Evolutionary conservation across 805 yeast species (phyloP).

Genomic region (Candida ulmi): DNA sequence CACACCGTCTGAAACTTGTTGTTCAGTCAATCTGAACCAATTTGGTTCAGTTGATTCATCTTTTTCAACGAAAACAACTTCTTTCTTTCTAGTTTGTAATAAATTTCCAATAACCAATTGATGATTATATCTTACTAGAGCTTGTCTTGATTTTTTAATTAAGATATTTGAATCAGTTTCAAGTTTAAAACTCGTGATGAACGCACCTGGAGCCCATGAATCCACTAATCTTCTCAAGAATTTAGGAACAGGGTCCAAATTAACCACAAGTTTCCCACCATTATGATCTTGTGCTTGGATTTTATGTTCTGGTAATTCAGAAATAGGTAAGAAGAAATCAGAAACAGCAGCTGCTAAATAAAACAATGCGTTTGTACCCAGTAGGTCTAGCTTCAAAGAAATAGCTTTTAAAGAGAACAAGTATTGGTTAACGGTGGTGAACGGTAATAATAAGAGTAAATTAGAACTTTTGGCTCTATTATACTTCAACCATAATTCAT

Average conservation of each 20-base stretch:
- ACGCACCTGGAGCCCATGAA: slow-evolving; percentile 91
- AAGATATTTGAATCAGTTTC: slow-evolving; percentile 79
- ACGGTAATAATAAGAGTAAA: slow-evolving; percentile 60
- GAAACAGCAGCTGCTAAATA: slow-evolving; percentile 97
- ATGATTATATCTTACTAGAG: slow-evolving; percentile 81
- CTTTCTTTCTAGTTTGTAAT: slow-evolving; percentile 79
- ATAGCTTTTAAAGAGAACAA: slow-evolving; percentile 73
- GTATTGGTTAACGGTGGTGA: slow-evolving; percentile 93
- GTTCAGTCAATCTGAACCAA: slow-evolving; percentile 48
- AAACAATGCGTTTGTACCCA: slow-evolving; percentile 60
- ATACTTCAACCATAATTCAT: slow-evolving; percentile 51
- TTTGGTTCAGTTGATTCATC: slow-evolving; percentile 27
- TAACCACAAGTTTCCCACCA: slow-evolving; percentile 71
- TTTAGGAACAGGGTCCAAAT: slow-evolving; percentile 94
- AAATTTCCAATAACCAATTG: slow-evolving; percentile 93
- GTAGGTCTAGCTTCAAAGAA: slow-evolving; percentile 50
- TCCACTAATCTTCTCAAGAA: slow-evolving; percentile 83
- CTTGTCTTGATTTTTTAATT: slow-evolving; percentile 69
- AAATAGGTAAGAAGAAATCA: slow-evolving; percentile 87
- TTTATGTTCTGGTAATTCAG: slow-evolving; percentile 87
- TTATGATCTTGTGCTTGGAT: slow-evolving; percentile 73
- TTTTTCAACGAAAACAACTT: slow-evolving; percentile 77
- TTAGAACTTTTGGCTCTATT: slow-evolving; percentile 28
- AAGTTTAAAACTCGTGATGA: slow-evolving; percentile 90
- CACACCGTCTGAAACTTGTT: slow-evolving; percentile 32